These are phyloP conservation scores for Wickerhamomyces sp. DNA, from an alignment of 1,139 yeast species.

Conservation along the genomic window DNA sequence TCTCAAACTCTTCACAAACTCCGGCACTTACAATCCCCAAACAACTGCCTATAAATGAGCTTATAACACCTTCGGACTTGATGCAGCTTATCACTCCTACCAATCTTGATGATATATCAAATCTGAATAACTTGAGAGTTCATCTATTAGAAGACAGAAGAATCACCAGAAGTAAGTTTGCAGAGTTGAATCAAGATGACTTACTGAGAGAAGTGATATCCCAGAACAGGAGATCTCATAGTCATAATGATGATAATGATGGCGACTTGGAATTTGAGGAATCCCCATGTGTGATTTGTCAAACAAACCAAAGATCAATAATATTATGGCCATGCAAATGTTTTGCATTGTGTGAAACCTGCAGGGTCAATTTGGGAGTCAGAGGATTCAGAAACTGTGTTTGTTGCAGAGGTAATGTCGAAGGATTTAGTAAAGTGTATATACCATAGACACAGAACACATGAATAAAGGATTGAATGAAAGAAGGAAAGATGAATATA, in stretches of 20 bases:
- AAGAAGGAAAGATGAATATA: no score
- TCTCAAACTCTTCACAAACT: neutral
- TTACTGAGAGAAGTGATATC: slow-evolving; percentile 25
- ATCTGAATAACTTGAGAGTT: slow-evolving; percentile 18
- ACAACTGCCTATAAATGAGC: slow-evolving; percentile 18
- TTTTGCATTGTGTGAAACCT: slow-evolving; percentile 79
- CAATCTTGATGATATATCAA: slow-evolving; percentile 20
- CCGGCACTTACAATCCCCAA: neutral
- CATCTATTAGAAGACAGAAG: slow-evolving; percentile 22
- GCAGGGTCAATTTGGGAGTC: slow-evolving; percentile 71
- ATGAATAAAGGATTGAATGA: neutral
- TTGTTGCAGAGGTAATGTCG: slow-evolving; percentile 74
- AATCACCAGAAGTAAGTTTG: slow-evolving; percentile 31
- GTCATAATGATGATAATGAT: slow-evolving; percentile 3
- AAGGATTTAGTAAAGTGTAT: slow-evolving; percentile 48
- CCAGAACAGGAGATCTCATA: slow-evolving; percentile 16
- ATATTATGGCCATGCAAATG: slow-evolving; percentile 94
- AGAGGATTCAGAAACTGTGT: slow-evolving; percentile 79
- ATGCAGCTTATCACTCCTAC: slow-evolving; percentile 14
- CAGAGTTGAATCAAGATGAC: slow-evolving; percentile 24
- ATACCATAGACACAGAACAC: slow-evolving; percentile 35
- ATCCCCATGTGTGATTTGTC: slow-evolving; percentile 72
- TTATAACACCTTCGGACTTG: slow-evolving; percentile 15
- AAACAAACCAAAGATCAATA: slow-evolving; percentile 64
- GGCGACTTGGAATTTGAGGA: slow-evolving; percentile 19